phyloP scores from a whole-genome alignment of 805 yeast genomes.

The Ascoidea rubescens region DNA sequence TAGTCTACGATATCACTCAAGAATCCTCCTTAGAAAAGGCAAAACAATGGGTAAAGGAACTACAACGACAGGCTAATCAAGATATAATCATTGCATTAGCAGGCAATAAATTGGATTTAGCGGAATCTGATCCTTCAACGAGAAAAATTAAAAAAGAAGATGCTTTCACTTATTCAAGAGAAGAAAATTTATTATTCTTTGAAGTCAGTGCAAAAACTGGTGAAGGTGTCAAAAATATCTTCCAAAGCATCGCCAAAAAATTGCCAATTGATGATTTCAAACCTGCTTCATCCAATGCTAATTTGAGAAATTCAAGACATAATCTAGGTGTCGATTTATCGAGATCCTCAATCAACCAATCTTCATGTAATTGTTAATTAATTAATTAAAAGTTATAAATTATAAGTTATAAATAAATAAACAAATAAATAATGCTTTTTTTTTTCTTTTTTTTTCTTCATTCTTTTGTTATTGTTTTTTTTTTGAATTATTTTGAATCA shows the following conservation, averaged over 20 bases:
- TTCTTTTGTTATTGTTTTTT: too few species aligned
- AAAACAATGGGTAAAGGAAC: slow-evolving; percentile 81
- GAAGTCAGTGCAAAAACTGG: slow-evolving; percentile 68
- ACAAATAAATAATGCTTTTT: too few species aligned
- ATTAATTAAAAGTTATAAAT: too few species aligned
- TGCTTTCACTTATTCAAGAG: slow-evolving; percentile 29
- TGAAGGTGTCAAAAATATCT: slow-evolving; percentile 35
- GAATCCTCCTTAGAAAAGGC: slow-evolving; percentile 65
- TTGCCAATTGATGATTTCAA: slow-evolving; percentile 23
- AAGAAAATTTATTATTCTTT: slow-evolving; percentile 32
- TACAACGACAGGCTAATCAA: slow-evolving; percentile 58
- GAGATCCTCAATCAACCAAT: background rate
- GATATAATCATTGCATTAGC: slow-evolving; percentile 71
- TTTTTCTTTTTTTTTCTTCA: too few species aligned
- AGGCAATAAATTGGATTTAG: slow-evolving; percentile 74
- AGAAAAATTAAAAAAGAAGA: slow-evolving; percentile 27
- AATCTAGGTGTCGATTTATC: background rate
- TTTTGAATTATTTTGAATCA: too few species aligned
- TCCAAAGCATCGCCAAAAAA: slow-evolving; percentile 29
- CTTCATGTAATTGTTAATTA: background rate
- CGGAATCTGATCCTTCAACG: slow-evolving; percentile 16
- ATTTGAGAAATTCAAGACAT: background rate
- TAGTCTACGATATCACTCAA: slow-evolving; percentile 74
- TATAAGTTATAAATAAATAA: too few species aligned
- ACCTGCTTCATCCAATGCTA: background rate